Base-by-base conservation (phyloP, 75 land plant genomes). In the Larix kaempferi region DNA sequence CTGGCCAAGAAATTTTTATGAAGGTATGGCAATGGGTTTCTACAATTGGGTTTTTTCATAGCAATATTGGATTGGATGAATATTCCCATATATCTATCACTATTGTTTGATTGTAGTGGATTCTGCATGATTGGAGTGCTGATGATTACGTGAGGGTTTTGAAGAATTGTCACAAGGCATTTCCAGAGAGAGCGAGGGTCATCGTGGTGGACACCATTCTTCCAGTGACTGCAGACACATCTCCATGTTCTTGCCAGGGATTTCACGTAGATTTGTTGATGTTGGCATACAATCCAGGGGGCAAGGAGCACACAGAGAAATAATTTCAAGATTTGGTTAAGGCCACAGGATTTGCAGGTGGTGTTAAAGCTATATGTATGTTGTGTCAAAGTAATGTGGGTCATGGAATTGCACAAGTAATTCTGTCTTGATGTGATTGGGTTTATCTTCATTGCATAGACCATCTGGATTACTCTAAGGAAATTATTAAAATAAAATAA, bases 91-190 rank as follows among this genome's bases (percentile, higher is more conserved):
- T 59, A n/a, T 59, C n/a, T 59, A 19, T 69, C 21, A 8, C 8
- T 71, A 16, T 57, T 75, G 44, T 33, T 37, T 21, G 15, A 49
- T 65, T 81, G 80, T 76, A 92, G 92, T 90, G 88, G 92, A 88
- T 92, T 57, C 78, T 86, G 25, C 94, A 90, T 77, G 88, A 86
- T 26, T 89, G 91, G 91, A 85, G 86, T 56, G 91, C 89, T 59
- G 89, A 85, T 29, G 78, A 82, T 56, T 87, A 87, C 76, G 15
- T 77, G 77, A 89, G 79, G 65, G 33, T 91, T 29, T 74, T 89
- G 84, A 91, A 81, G 82, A 91, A 89, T 41, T 91, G 91, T 33
- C 80, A 85, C 35, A 77, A 79, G 60, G 85, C 91, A 21, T 75
- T 91, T 19, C 86, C 91, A 29, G 78, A 79, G 23, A 58, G 83